Evolutionary conservation across 163 green algal genomes (phyloP), one percentile per base, ranked within the genome.

Genomic region (Coccomyxa subellipsoidea): DNA sequence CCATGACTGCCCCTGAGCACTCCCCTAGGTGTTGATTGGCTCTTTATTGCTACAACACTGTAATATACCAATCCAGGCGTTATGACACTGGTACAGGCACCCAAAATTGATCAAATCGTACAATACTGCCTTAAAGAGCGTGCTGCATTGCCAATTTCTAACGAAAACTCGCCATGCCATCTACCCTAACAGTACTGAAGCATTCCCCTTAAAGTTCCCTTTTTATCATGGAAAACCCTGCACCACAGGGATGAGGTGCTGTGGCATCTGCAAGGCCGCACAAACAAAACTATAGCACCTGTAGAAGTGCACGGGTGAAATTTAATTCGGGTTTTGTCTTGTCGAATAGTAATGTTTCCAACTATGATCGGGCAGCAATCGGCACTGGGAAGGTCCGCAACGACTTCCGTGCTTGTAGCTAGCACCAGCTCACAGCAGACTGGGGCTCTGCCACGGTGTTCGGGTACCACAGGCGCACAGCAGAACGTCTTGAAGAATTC

Each of bases 1-100:
- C 88, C 93, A 97, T 97, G 71, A 35, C 66, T 73, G 6, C 66
- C 27, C 66, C 53, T 81, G 7, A 73, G 47, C 47, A 59, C 4
- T 59, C 47, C 47, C 47, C 21, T n/a, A n/a, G n/a, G n/a, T n/a
- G n/a, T n/a, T n/a, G n/a, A n/a, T n/a, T n/a, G n/a, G n/a, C n/a
- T n/a, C n/a, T n/a, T n/a, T n/a, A n/a, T n/a, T n/a, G n/a, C n/a
- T n/a, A n/a, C n/a, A n/a, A n/a, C n/a, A n/a, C n/a, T n/a, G n/a
- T n/a, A n/a, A n/a, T n/a, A n/a, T n/a, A n/a, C n/a, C n/a, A n/a
- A n/a, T n/a, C n/a, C n/a, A n/a, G n/a, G n/a, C n/a, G n/a, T n/a
- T n/a, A n/a, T n/a, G n/a, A n/a, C n/a, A n/a, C n/a, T n/a, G n/a
- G n/a, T n/a, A n/a, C n/a, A n/a, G n/a, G n/a, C n/a, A n/a, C n/a